Evolutionary conservation across 306 rosid genomes (phyloP), one percentile per base, ranked within the genome.

Genomic region (Dryas alaskensis): DNA sequence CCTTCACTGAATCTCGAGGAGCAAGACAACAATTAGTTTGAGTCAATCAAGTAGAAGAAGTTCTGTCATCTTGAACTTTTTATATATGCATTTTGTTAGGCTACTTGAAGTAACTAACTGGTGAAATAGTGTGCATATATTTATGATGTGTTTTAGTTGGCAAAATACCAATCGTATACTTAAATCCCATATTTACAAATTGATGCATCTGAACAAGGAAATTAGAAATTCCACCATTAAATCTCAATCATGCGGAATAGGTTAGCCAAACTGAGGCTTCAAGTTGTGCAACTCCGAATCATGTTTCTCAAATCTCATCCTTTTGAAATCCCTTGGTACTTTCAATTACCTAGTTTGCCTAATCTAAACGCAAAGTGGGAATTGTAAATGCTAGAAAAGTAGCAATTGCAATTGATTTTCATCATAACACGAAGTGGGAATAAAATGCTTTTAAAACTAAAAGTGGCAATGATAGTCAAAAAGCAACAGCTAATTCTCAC

Each of bases 361-460:
- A 16, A 7, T 9, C 48, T 14, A 39, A 42, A 72, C 17, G 46
- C 76, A 58, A 44, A 59, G 58, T 17, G 51, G 4, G 2, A 46
- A 25, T 27, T 72, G 37, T 9, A 8, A 16, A 14, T 59, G 55
- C 1, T 60, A 46, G 12, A 72, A 70, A 45, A 46, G 76, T 45
- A 25, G 58, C 47, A 72, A 45, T 14, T 72, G 48, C 42, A 45
- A 72, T 43, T 45, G 75, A 52, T 57, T 72, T 59, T 46, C 47
- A 31, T 46, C 13, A 16, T 44, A 45, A 43, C 51, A 0, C 14
- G 12, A 13, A 27, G 55, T 14, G 58, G 7, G 37, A 27, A 59
- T 58, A 42, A 16, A 62, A 62, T 11, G 25, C 12, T 62, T 62
- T 39, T 40, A 40, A 62, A 16, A 62, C 67, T 40, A 8, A 6